phyloP scores from a whole-genome alignment of 305 asterid species.

The Solanum chacoense region DNA sequence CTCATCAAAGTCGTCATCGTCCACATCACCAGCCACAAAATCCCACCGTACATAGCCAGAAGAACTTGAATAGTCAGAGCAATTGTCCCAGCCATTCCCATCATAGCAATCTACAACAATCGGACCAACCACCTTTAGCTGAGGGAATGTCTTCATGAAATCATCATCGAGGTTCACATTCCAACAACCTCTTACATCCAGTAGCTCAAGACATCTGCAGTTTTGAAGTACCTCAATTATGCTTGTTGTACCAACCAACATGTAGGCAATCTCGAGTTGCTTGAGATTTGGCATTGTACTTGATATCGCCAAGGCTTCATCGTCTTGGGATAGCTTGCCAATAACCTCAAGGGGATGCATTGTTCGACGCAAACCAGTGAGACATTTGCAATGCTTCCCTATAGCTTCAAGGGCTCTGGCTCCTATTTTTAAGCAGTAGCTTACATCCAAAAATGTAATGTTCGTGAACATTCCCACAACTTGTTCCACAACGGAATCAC shows the following conservation, averaged over 20 bases:
- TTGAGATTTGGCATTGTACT: constrained; percentile 60
- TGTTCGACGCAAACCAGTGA: constrained; percentile 46
- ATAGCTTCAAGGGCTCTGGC: constrained; percentile 52
- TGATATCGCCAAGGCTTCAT: constrained; percentile 73
- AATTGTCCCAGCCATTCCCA: constrained; percentile 43
- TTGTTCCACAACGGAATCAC: constrained; percentile 29
- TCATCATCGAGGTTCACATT: constrained; percentile 50
- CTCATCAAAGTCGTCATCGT: constrained; percentile 20
- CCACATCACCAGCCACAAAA: constrained; percentile 43
- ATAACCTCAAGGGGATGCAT: constrained; percentile 72
- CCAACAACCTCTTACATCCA: constrained; percentile 84
- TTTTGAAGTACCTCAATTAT: constrained; percentile 42
- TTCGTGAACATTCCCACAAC: constrained; percentile 30
- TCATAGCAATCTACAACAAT: constrained; percentile 45
- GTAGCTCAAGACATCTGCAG: constrained; percentile 50
- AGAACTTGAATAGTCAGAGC: constrained; percentile 58
- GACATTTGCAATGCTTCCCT: constrained; percentile 54
- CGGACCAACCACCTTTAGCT: constrained; percentile 62
- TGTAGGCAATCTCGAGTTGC: constrained; percentile 79
- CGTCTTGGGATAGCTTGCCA: constrained; percentile 54
- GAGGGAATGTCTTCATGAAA: constrained; percentile 32
- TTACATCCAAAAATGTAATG: constrained; percentile 60
- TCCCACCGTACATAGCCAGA: constrained; percentile 69
- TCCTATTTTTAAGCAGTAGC: constrained; percentile 68
- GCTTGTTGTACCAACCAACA: constrained; percentile 45